phyloP scores from a whole-genome alignment of 1,139 yeast genomes.

The Blastobotrys elegans region DNA sequence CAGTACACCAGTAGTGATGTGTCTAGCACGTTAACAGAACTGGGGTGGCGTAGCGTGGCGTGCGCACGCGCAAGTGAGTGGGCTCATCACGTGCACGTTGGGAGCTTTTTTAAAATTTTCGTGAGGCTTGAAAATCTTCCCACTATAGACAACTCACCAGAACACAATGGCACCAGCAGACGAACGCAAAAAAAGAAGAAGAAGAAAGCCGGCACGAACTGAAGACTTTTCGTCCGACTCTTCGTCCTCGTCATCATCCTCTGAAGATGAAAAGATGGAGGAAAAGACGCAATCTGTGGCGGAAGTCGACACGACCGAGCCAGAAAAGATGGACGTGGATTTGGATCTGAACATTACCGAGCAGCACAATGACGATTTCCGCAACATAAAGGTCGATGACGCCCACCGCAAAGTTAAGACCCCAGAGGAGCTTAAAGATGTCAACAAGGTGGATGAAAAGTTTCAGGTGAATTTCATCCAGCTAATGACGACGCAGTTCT shows the following conservation, averaged over 20 bases:
- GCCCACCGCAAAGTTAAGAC: constrained; percentile 15
- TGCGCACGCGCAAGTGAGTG: too few species aligned
- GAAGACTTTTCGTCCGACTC: constrained; percentile 31
- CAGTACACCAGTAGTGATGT: too few species aligned
- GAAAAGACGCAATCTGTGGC: neutral
- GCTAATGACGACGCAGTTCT: constrained; percentile 35
- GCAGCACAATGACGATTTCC: constrained; percentile 8
- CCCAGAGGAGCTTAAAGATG: constrained; percentile 18
- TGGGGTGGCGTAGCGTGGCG: too few species aligned
- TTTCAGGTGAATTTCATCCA: constrained; percentile 33
- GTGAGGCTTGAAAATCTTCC: too few species aligned
- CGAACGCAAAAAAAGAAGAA: constrained; percentile 24
- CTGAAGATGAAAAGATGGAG: constrained; percentile 8
- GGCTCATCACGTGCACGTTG: too few species aligned
- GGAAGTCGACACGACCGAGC: neutral
- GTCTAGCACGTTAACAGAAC: too few species aligned
- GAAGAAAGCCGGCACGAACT: constrained; percentile 33
- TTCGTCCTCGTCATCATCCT: constrained; percentile 11
- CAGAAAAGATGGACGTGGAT: constrained; percentile 16
- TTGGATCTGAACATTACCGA: constrained; percentile 16
- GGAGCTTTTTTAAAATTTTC: too few species aligned
- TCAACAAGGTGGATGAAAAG: constrained; percentile 20
- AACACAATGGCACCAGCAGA: constrained; percentile 16
- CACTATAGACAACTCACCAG: too few species aligned
- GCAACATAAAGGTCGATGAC: neutral